Conservation (phyloP, 2,329 filamentous ascomycete species). For the Colletotrichum orbiculare region DNA sequence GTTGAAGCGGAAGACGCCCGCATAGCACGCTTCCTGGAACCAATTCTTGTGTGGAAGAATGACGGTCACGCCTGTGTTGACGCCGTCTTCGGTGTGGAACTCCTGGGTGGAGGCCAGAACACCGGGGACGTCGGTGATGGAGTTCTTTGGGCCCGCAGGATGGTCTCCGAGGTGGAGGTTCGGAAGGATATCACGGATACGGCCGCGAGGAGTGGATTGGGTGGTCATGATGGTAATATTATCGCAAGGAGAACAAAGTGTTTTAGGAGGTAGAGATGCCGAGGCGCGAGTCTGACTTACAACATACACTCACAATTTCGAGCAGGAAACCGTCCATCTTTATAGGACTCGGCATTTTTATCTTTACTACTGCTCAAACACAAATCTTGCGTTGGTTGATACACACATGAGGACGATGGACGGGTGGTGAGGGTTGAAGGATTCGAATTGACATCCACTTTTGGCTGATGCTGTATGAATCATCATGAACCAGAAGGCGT, state of each 20-base stretch:
- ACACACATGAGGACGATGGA: too few species aligned
- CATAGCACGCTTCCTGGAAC: constrained; percentile 57
- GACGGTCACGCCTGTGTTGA: constrained; percentile 63
- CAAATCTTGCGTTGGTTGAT: too few species aligned
- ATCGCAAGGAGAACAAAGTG: too few species aligned
- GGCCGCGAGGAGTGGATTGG: constrained; percentile 38
- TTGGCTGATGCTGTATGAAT: too few species aligned
- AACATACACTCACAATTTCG: background rate
- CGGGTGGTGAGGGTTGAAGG: too few species aligned
- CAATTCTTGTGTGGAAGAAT: constrained; percentile 59
- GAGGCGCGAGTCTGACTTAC: background rate
- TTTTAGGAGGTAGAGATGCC: background rate
- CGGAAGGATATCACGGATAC: constrained; percentile 58
- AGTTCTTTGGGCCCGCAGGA: constrained; percentile 58
- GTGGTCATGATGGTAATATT: constrained; percentile 5
- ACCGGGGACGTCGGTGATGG: constrained; percentile 62
- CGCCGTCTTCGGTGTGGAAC: constrained; percentile 48
- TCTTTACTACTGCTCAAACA: background rate
- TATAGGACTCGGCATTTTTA: background rate
- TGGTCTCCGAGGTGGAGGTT: constrained; percentile 55
- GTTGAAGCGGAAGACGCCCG: constrained; percentile 71
- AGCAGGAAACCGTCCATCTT: background rate
- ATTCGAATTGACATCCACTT: too few species aligned
- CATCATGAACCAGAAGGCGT: too few species aligned
- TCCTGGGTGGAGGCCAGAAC: constrained; percentile 59